Evolutionary conservation across 1,284 basidiomycete genomes (phyloP), one percentile per base, ranked within the genome.

Genomic region (Puccinia sorghi): DNA sequence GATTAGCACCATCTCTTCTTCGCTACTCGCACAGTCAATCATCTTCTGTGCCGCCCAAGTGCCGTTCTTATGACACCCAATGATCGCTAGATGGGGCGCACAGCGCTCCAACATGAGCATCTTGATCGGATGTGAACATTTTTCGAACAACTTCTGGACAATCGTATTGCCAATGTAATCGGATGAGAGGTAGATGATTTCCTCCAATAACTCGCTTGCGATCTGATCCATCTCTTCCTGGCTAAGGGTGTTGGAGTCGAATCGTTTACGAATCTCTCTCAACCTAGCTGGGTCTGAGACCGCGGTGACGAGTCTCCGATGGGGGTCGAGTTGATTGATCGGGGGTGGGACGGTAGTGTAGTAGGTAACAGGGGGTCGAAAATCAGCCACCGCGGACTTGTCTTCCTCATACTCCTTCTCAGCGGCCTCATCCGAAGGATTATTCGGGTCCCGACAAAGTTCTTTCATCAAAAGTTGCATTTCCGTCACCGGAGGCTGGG

Each of bases 1-100:
- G 83, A 99, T 90, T 50, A 97, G 86, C 3, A 87, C 88, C 77
- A 94, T 88, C 84, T 99, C 97, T 80, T 97, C 94, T 7, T 91
- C 90, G n/a, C 89, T 90, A 75, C 90, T 89, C 59, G 95, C 92
- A 81, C 93, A 96, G 86, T 98, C 95, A 81, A 99, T 98, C 84
- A 98, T 96, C 88, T 97, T 97, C 85, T 99, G 97, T 2, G 95
- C 96, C 0, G 97, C 96, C 97, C 97, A 99, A 0, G 97, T 99
- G 54, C 97, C 97, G 83, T 99, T 99, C 87, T 99, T 99, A 87
- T 99, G 97, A 72, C 96, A 94, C 69, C 97, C 97, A 81, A 98
- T 97, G 89, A 93, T 93, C 37, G 96, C 97, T 32, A 99, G 87
- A 84, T 97, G 92, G 72, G 97, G 97, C 2, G 91, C 90, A 80